Evolutionary conservation across 495 filamentous ascomycete species (phyloP).

Genomic region (Neurospora sp.): DNA sequence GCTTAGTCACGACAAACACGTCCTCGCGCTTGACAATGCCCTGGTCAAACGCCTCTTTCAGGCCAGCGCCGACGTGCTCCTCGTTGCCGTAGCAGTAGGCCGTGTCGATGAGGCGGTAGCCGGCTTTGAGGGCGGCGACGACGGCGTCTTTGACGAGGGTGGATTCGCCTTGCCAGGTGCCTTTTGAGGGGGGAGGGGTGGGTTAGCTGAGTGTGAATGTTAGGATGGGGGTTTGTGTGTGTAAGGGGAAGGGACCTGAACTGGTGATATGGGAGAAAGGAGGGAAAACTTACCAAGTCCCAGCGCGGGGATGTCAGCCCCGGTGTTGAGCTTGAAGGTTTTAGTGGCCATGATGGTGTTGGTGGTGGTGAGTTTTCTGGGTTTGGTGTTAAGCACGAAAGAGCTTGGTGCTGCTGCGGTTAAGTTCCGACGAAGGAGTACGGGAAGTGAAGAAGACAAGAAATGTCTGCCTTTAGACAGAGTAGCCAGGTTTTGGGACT

Average conservation of each 20-base stretch:
- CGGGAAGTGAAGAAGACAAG: background rate
- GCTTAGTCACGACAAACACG: slow-evolving; percentile 73
- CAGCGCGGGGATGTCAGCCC: slow-evolving; percentile 62
- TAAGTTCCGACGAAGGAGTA: background rate
- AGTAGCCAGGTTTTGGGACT: background rate
- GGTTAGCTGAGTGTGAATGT: too few relatives aligned
- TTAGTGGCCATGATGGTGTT: slow-evolving; percentile 34
- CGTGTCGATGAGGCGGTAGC: slow-evolving; percentile 56
- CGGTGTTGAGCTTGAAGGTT: slow-evolving; percentile 65
- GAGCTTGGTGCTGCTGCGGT: background rate
- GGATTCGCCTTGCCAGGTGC: slow-evolving; percentile 65
- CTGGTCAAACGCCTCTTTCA: slow-evolving; percentile 52
- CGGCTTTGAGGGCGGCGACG: slow-evolving; percentile 44
- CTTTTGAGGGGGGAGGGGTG: slow-evolving; percentile 18
- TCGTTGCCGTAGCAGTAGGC: slow-evolving; percentile 53
- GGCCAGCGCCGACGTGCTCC: slow-evolving; percentile 44
- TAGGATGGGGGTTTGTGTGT: background rate
- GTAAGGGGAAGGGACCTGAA: background rate
- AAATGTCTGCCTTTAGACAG: background rate
- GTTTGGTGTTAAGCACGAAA: background rate
- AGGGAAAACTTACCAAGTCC: slow-evolving; percentile 47
- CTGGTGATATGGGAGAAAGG: too few relatives aligned
- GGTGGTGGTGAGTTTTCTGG: background rate
- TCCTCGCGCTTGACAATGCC: slow-evolving; percentile 66
- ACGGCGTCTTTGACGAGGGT: slow-evolving; percentile 50